Evolutionary conservation across 768 basidiomycete genomes (phyloP).

Genomic region (Clitopilus passeckerianus): DNA sequence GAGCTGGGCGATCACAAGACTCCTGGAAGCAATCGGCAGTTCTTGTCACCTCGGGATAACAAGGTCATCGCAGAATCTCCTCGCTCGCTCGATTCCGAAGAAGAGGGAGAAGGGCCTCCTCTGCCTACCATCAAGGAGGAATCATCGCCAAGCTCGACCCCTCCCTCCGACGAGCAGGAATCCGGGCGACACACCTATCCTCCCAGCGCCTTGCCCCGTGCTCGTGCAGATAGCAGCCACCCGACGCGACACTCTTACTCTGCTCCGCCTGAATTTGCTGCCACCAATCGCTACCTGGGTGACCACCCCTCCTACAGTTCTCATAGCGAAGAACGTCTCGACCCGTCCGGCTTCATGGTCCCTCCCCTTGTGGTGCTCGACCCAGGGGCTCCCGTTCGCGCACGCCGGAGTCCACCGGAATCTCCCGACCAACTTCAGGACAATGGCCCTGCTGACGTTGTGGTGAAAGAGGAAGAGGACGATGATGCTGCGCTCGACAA

Average conservation of each 20-base stretch:
- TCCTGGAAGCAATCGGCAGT: neutral
- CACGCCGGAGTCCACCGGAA: conserved; percentile 17
- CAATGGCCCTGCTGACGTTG: neutral
- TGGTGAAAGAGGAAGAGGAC: conserved; percentile 2
- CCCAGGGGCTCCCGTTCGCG: conserved; percentile 29
- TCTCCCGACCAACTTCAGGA: neutral
- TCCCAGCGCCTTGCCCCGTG: neutral
- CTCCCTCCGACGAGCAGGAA: neutral
- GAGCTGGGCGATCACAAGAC: neutral
- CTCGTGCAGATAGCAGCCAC: neutral
- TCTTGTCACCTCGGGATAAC: neutral
- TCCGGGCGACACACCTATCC: neutral
- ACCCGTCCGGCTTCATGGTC: neutral
- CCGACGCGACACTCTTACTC: neutral
- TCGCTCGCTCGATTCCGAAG: neutral
- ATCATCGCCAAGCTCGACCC: neutral
- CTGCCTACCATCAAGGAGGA: neutral
- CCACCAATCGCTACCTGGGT: neutral
- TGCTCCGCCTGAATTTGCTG: neutral
- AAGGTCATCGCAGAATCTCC: neutral
- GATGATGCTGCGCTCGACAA: conserved; percentile 17
- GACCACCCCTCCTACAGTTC: neutral
- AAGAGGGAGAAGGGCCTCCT: neutral
- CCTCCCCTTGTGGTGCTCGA: neutral
- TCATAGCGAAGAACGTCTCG: neutral